phyloP scores from a whole-genome alignment of 1,284 basidiomycete species.

The Trametes polyzona region DNA sequence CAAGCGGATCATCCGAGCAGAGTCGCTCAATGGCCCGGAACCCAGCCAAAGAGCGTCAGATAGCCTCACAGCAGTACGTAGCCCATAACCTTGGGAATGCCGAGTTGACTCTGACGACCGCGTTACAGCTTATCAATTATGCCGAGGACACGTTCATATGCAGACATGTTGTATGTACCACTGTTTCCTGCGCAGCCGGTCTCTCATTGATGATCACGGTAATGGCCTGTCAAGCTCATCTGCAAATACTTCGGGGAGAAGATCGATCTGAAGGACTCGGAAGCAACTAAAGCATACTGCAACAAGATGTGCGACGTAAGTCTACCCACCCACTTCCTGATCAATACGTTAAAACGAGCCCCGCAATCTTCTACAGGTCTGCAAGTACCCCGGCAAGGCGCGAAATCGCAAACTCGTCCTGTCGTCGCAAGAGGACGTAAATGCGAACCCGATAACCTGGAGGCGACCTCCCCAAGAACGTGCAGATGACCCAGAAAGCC shows the following conservation, averaged over 20 bases:
- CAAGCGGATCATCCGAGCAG: constrained; percentile 45
- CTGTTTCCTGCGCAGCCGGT: background rate
- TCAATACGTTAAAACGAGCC: background rate
- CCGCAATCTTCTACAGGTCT: constrained; percentile 51
- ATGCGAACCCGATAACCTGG: constrained; percentile 37
- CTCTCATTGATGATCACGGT: too few species aligned
- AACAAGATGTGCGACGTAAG: constrained; percentile 85
- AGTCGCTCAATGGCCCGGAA: constrained; percentile 51
- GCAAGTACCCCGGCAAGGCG: constrained; percentile 74
- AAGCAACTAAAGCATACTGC: constrained; percentile 61
- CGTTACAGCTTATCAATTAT: constrained; percentile 60
- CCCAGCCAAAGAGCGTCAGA: constrained; percentile 69
- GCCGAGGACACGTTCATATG: constrained; percentile 69
- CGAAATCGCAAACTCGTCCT: constrained; percentile 51
- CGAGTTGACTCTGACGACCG: constrained; percentile 32
- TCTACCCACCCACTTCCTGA: constrained; percentile 9
- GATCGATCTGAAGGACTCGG: constrained; percentile 56
- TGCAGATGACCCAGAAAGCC: constrained; percentile 23
- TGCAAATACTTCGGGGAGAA: constrained; percentile 85
- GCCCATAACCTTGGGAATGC: background rate
- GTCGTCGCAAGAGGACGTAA: constrained; percentile 49
- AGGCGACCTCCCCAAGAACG: constrained; percentile 27
- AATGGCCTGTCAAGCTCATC: constrained; percentile 53
- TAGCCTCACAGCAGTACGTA: constrained; percentile 66
- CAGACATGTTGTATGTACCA: constrained; percentile 69